phyloP scores from a whole-genome alignment of 352 stramenopile genomes.

The Pythium brachiatum region DNA sequence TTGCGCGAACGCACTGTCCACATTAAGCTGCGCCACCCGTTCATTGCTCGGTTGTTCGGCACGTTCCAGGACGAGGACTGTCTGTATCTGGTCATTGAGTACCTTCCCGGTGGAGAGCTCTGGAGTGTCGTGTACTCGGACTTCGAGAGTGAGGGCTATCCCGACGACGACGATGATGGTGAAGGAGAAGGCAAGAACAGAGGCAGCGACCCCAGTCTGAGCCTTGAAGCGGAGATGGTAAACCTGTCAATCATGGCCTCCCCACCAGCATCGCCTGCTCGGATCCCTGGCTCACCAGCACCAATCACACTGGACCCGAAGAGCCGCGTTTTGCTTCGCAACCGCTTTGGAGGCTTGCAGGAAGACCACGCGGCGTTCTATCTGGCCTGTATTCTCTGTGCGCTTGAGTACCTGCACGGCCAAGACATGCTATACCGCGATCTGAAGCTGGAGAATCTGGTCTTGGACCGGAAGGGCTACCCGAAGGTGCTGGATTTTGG shows the following conservation, averaged over 20 bases:
- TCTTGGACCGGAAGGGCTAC: constrained; percentile 88
- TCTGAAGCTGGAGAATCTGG: constrained; percentile 90
- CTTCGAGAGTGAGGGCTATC: constrained; percentile 30
- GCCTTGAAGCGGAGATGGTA: neutral
- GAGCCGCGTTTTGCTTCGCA: constrained; percentile 43
- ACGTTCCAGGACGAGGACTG: constrained; percentile 85
- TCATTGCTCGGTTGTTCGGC: constrained; percentile 65
- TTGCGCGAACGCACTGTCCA: constrained; percentile 70
- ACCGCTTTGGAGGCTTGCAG: constrained; percentile 42
- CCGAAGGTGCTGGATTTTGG: constrained; percentile 80
- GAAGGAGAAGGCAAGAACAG: constrained; percentile 9
- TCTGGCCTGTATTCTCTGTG: constrained; percentile 82
- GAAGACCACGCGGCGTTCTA: constrained; percentile 86
- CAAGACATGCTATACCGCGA: constrained; percentile 81
- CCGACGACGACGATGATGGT: constrained; percentile 23
- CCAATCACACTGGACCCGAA: constrained; percentile 26
- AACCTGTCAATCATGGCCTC: constrained; percentile 2
- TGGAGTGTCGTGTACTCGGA: constrained; percentile 74
- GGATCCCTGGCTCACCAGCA: constrained; percentile 11
- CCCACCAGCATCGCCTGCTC: constrained; percentile 14
- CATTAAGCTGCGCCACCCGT: constrained; percentile 57
- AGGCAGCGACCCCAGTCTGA: neutral
- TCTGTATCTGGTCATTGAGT: constrained; percentile 82
- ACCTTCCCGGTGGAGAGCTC: constrained; percentile 74
- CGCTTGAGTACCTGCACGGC: constrained; percentile 71